Evolutionary conservation across 2,329 filamentous ascomycete species (phyloP), one percentile per base, ranked within the genome.

Genomic region (Lojkania enalia): DNA sequence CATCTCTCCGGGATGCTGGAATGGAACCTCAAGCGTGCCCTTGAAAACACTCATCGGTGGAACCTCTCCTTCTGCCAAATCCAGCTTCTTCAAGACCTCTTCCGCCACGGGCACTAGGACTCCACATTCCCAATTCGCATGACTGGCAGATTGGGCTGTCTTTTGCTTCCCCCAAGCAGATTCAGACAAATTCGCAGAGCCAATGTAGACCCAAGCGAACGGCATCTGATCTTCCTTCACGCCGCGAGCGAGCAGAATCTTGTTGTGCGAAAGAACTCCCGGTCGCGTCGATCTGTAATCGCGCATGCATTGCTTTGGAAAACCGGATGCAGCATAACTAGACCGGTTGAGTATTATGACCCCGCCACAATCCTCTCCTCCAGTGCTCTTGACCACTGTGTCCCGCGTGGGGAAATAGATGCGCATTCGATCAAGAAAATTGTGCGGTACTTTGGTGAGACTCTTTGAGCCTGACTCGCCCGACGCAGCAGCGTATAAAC

Each of bases 41-140:
- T 74, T 63, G 61, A 88, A 88, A 9, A 77, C 70, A 4, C 70
- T 66, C 63, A 75, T 72, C 4, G 67, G 67, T 46, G 64, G 60
- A 33, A 59, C 52, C 20, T 51, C 51, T 3, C 44, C 52, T 13
- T 47, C 35, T 6, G 20, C 23, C 31, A 50, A 20, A 11, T 42
- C 30, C 27, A 60, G 23, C 2, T 27, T 43, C 15, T 47, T 38
- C 20, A 61, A 21, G 49, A 48, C 52, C 21, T 45, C 49, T 3
- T 54, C 39, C 38, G 52, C 58, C 18, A 87, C 74, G 7, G 85
- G 83, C 30, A 96, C 66, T 18, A 97, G 58, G 1, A 99, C 88
- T 25, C 94, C 94, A 63, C 90, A 96, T 71, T 97, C 94, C 91
- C 92, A 97, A 67, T 97, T 99, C 42, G 88, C 84, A 68, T 87